Evolutionary conservation across 345 rosid species (phyloP), one percentile per base, ranked within the genome.

Genomic region (Arabidopsis suecica): DNA sequence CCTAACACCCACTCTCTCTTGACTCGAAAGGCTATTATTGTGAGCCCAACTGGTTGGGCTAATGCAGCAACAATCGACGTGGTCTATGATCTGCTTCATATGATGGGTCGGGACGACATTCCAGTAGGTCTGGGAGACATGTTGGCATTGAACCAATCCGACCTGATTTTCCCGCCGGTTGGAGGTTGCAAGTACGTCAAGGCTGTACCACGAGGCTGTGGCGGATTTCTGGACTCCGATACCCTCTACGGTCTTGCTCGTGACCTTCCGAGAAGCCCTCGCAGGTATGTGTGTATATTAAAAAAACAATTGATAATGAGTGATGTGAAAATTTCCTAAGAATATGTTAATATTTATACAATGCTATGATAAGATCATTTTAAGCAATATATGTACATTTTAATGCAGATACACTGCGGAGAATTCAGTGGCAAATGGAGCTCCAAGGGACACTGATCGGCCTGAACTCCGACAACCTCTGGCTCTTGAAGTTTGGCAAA

Each of bases 81-180:
- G 16, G 75, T 94, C 40, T 94, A 94, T 51, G 98, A 94, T 74
- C 67, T 94, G 36, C 85, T 91, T 74, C 98, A 94, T 75, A 94
- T 94, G 98, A 94, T 94, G 98, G 97, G 98, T 34, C 96, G 98
- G 0, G 97, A 94, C 5, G 97, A 94, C 81, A 88, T 94, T 71
- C 96, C 86, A 0, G 89, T 94, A 10, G 98, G 95, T 61, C 69
- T 91, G 5, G 98, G 98, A 63, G 84, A 86, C n/a, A 42, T 86
- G 18, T 85, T 81, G 65, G 91, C 93, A 18, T 55, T 78, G 77
- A 91, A 90, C 78, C 97, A 94, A 76, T 78, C 97, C 3, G 89
- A 91, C 72, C 70, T 79, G 7, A 34, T 34, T 20, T 62, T 63
- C 61, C 37, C 87, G 53, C 30, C 75, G 23, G 97, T 88, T 71